Evolutionary conservation across 768 basidiomycete genomes (phyloP).

Genomic region (Mycena maculata): DNA sequence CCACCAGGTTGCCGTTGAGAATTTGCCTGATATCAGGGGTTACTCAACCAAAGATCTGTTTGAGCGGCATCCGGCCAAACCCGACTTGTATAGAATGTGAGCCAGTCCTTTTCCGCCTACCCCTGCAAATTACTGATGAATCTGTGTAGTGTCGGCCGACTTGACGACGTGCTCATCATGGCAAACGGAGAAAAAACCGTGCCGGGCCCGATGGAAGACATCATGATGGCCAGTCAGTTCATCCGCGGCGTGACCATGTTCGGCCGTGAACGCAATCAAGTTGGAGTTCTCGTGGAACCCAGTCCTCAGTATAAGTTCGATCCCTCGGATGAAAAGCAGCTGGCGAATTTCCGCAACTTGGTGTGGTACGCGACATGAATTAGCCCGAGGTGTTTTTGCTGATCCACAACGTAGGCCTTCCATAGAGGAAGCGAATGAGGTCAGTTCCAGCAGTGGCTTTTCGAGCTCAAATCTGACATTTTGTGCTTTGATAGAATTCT

Average conservation of each 20-base stretch:
- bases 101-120: neutral
- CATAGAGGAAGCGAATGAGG: constrained; percentile 57
- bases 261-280: constrained; percentile 31
- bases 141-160: constrained; percentile 7
- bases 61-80: too few species aligned
- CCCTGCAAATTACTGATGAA: too few species aligned
- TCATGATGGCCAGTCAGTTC: constrained; percentile 33
- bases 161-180: constrained; percentile 44
- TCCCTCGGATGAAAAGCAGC: neutral
- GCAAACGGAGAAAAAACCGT: constrained; percentile 46
- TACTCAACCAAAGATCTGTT: constrained; percentile 46
- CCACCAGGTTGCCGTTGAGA: constrained; percentile 51
- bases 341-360: constrained; percentile 46
- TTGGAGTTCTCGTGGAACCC: constrained; percentile 36
- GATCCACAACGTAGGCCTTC: constrained; percentile 41
- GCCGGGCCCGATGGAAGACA: constrained; percentile 42
- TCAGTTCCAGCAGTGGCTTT: neutral
- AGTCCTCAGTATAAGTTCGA: constrained; percentile 35
- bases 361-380: constrained; percentile 46
- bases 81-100: constrained; percentile 44
- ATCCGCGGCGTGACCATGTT: constrained; percentile 29
- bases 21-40: constrained; percentile 39
- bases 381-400: neutral
- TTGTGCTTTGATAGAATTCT: constrained; percentile 35
- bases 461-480: neutral